Conservation (phyloP, 129 eudicot genomes). For the Gnaphalium uliginosum region DNA sequence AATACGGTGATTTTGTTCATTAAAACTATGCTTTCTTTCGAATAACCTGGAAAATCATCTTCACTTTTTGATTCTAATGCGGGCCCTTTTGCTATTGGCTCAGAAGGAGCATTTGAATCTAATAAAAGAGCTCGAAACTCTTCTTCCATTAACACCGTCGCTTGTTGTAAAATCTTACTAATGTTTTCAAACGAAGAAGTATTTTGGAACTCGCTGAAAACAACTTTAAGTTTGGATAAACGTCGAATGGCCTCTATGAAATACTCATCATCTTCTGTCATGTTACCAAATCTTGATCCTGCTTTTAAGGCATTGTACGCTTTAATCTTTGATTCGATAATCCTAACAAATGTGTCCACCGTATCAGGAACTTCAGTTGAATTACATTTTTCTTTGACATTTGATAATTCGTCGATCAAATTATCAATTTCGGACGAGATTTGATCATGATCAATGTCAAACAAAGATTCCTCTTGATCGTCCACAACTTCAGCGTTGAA, state of each 20-base stretch:
- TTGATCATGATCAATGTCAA: slow-evolving; percentile 22
- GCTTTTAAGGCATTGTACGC: slow-evolving; percentile 32
- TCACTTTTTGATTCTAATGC: background rate
- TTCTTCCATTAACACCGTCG: slow-evolving; percentile 62
- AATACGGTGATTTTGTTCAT: slow-evolving; percentile 45
- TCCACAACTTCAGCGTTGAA: background rate
- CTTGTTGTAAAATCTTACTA: slow-evolving; percentile 48
- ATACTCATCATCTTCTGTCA: slow-evolving; percentile 42
- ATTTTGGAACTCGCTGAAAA: slow-evolving; percentile 46
- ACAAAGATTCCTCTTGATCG: slow-evolving; percentile 14
- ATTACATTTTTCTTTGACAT: slow-evolving; percentile 37
- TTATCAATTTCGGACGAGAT: slow-evolving; percentile 39
- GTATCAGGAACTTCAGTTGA: slow-evolving; percentile 45
- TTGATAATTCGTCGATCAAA: slow-evolving; percentile 36
- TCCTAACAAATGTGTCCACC: slow-evolving; percentile 42
- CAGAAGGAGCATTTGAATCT: slow-evolving; percentile 24
- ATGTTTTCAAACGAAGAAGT: slow-evolving; percentile 34
- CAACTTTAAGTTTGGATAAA: slow-evolving; percentile 41
- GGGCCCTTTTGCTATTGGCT: slow-evolving; percentile 24
- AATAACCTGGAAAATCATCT: slow-evolving; percentile 38
- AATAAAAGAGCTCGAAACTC: slow-evolving; percentile 59
- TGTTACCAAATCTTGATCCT: slow-evolving; percentile 29
- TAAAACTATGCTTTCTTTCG: slow-evolving; percentile 34
- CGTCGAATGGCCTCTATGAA: slow-evolving; percentile 47
- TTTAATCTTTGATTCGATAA: slow-evolving; percentile 46